Conservation (phyloP, 306 rosid genomes). For the Crataegus laevigata region DNA sequence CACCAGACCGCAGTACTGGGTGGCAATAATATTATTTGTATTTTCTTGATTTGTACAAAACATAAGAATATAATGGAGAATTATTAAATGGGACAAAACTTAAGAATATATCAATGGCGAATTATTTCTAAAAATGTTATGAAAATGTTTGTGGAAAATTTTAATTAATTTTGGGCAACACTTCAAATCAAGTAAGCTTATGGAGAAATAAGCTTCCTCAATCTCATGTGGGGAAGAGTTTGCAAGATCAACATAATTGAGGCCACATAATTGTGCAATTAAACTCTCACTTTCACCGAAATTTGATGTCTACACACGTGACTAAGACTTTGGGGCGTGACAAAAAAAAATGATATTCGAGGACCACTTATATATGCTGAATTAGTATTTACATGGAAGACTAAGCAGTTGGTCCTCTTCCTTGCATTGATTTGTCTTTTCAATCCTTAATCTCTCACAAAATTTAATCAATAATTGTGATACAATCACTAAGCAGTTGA, state of each 20-base stretch:
- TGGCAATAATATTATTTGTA: no score
- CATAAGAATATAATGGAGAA: no score
- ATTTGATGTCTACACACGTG: no score
- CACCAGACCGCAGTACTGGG: no score
- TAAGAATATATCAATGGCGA: background rate
- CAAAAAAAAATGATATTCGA: background rate
- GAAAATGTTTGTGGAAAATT: background rate
- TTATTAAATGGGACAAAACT: background rate
- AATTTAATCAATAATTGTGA: conserved; percentile 15
- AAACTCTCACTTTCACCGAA: no score
- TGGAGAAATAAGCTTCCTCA: background rate
- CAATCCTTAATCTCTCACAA: conserved; percentile 4
- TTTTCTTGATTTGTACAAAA: no score
- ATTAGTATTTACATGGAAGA: background rate
- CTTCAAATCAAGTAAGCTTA: background rate
- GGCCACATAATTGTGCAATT: background rate
- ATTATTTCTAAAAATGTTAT: background rate
- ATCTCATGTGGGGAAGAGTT: background rate
- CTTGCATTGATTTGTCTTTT: conserved; percentile 22
- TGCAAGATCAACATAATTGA: background rate
- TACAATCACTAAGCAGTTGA: conserved; percentile 20
- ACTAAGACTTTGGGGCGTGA: no score
- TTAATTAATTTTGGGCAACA: background rate
- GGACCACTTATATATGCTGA: background rate
- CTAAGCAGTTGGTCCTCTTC: no score